Evolutionary conservation across 129 eudicot species (phyloP), one percentile per base, ranked within the genome.

Genomic region (Daucus carota): DNA sequence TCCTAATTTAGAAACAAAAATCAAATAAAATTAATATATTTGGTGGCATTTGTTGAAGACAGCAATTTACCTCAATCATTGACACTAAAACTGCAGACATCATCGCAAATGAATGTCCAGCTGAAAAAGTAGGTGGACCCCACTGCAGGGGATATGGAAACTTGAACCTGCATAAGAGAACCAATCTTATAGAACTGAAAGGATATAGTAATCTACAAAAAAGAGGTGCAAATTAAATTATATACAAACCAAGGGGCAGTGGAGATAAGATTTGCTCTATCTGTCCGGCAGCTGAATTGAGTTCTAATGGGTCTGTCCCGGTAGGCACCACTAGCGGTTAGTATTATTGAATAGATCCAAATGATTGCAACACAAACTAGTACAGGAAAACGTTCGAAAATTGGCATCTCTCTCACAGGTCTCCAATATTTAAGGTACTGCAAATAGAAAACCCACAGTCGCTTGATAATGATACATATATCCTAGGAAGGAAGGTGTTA

Each of bases 1-100:
- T 42, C 29, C 3, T 24, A 3, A 4, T 8, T n/a, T 12, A 36
- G 22, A 13, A 42, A 6, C 57, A 34, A 3, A 4, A 17, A 71
- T 4, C 15, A 24, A 71, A 4, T 7, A 15, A 70, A 42, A 20
- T 70, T 18, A 8, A 38, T 12, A 74, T 43, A 42, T 38, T 7
- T 33, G 5, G 40, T 38, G 44, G 7, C 77, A 57, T 36, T 72
- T 59, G 16, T 72, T 65, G 28, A 8, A 74, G 66, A 76, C 34
- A 52, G 46, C 34, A 43, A 38, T 14, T 15, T 85, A 90, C 99
- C 99, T 95, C 99, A 73, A 80, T 84, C 96, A 92, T 91, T 29
- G 99, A 95, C 48, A 95, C 99, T 72, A 95, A 87, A 77, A 95
- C 99, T 2, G 99, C 89, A 77, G 99, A 86, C 97, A 95, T 95